phyloP scores from a whole-genome alignment of 2,329 filamentous ascomycete species.

The Botrytis medusae region DNA sequence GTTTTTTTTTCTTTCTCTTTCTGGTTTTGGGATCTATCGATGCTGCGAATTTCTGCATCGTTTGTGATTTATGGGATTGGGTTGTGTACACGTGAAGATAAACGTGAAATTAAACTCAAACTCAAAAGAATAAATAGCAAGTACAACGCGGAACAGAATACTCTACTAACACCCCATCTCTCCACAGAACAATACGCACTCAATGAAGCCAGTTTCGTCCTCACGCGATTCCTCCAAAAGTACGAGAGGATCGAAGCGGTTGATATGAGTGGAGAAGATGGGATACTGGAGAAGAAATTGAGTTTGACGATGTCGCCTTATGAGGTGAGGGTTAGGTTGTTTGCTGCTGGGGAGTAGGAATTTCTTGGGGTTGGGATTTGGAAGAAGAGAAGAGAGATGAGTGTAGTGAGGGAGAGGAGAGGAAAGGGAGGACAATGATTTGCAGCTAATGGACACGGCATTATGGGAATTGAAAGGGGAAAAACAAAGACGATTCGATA shows the following conservation, averaged over 20 bases:
- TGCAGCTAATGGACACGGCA: not conserved
- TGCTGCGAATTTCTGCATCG: not conserved
- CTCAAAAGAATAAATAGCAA: too few species aligned
- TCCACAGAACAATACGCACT: constrained; percentile 38
- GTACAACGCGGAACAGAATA: not conserved
- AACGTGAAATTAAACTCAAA: not conserved
- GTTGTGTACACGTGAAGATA: not conserved
- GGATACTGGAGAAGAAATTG: constrained; percentile 28
- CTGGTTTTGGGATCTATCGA: not conserved
- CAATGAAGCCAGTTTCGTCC: constrained; percentile 38
- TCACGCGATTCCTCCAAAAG: constrained; percentile 38
- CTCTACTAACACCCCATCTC: not conserved
- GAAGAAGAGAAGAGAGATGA: not conserved
- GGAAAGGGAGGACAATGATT: too few species aligned
- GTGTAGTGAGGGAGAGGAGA: too few species aligned
- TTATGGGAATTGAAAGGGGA: not conserved
- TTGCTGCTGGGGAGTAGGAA: constrained; percentile 7
- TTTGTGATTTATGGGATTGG: not conserved
- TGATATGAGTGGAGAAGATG: constrained; percentile 16
- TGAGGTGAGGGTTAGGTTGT: constrained; percentile 32
- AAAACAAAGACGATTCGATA: not conserved
- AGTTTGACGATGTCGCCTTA: constrained; percentile 28
- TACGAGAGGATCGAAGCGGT: constrained; percentile 34
- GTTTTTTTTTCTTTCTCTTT: constrained; percentile 33
- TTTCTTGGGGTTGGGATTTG: not conserved